Conservation (phyloP, 2,329 filamentous ascomycete species). For the Fusarium graminum region DNA sequence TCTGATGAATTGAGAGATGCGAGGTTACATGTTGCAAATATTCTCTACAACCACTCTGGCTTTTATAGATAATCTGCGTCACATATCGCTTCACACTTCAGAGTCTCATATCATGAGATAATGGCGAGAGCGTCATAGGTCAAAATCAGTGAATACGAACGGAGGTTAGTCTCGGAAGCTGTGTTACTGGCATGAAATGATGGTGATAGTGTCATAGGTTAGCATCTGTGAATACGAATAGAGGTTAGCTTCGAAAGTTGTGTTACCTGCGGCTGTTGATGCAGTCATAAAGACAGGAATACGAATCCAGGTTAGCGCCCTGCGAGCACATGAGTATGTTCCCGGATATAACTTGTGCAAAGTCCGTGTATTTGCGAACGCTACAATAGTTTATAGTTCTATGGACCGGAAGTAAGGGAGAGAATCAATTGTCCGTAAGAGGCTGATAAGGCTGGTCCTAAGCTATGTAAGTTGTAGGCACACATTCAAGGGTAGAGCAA, state of each 20-base stretch:
- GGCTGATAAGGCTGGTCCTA: no score
- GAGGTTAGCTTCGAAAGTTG: constrained; percentile 12
- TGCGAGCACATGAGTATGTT: no score
- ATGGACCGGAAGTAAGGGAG: not conserved
- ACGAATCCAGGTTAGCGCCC: constrained; percentile 8
- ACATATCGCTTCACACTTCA: no score
- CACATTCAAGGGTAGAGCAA: no score
- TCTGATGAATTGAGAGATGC: no score
- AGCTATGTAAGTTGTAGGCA: no score
- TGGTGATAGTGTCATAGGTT: not conserved
- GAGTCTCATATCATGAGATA: not conserved
- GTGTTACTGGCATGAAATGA: not conserved
- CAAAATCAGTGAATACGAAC: constrained; percentile 18
- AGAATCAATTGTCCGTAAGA: not conserved
- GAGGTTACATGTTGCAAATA: not conserved
- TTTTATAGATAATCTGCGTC: constrained; percentile 4
- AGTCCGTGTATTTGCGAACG: constrained; percentile 8
- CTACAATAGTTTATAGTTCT: not conserved
- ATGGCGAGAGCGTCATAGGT: not conserved
- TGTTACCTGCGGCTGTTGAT: not conserved
- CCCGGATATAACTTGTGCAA: constrained; percentile 21
- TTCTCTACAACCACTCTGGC: no score
- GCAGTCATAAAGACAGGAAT: not conserved
- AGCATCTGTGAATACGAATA: constrained; percentile 15
- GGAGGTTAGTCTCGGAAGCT: constrained; percentile 9